Evolutionary conservation across 2,329 filamentous ascomycete species (phyloP).

Genomic region (Beauveria varroae): DNA sequence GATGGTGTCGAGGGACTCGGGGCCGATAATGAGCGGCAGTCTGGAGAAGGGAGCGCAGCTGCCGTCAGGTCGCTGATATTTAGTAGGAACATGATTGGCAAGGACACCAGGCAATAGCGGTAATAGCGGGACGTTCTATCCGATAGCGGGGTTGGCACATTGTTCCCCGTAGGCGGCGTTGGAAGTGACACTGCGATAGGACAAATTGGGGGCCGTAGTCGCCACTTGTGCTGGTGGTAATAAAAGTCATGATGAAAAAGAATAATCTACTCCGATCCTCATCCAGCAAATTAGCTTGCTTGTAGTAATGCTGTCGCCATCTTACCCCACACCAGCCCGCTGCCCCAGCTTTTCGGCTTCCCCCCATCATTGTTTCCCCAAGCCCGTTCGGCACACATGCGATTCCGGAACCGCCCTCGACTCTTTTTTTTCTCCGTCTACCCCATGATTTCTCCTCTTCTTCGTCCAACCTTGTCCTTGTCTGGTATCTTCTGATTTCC

Average conservation of each 20-base stretch:
- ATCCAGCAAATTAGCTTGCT: neutral
- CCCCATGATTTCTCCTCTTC: neutral
- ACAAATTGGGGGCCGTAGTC: neutral
- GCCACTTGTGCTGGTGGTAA: neutral
- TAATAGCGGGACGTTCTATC: conserved; percentile 8
- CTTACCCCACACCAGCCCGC: conserved; percentile 4
- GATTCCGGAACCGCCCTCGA: neutral
- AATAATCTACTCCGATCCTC: neutral
- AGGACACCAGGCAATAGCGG: neutral
- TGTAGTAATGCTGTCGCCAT: conserved; percentile 3
- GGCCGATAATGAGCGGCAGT: neutral
- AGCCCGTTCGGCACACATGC: neutral
- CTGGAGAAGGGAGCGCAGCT: neutral
- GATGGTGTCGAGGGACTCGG: neutral
- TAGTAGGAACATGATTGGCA: neutral
- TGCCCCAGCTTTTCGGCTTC: neutral
- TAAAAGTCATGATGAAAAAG: neutral
- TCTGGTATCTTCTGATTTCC: too few relatives aligned
- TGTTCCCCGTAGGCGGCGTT: neutral
- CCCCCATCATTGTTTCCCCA: conserved; percentile 1
- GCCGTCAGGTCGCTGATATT: neutral
- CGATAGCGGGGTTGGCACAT: neutral
- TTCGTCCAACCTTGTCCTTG: neutral
- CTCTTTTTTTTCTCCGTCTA: neutral
- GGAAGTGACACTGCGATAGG: neutral